phyloP scores from a whole-genome alignment of 179 eudicot species.

The Pouteria campechiana region DNA sequence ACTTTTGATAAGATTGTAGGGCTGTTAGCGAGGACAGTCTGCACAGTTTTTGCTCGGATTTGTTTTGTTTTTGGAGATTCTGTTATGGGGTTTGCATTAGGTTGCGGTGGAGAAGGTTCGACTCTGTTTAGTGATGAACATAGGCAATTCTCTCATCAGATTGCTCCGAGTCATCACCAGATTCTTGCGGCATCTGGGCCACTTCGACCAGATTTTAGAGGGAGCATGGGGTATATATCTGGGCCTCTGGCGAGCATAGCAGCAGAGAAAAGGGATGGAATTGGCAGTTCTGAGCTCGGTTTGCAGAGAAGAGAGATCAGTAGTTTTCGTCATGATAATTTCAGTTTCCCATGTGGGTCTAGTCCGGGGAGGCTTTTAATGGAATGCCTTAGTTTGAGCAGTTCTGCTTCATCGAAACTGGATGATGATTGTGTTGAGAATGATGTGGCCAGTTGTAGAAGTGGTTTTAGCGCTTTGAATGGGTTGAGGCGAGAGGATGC shows the following conservation, averaged over 20 bases:
- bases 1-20: conserved; percentile 71
- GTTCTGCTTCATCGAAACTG: conserved; percentile 57
- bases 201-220: conserved; percentile 3
- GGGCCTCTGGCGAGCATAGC: conserved; percentile 16
- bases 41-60: conserved; percentile 60
- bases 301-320: conserved; percentile 26
- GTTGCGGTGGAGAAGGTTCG: conserved; percentile 14
- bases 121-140: conserved; percentile 9
- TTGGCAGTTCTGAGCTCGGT: conserved; percentile 18
- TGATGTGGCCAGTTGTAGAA: conserved; percentile 15
- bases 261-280: conserved; percentile 17
- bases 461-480: conserved; percentile 27
- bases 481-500: conserved; percentile 21
- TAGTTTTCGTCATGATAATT: conserved; percentile 34
- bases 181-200: conserved; percentile 1
- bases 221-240: conserved; percentile 14
- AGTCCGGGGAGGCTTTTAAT: conserved; percentile 79
- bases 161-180: not conserved
- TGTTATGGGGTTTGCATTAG: conserved; percentile 8
- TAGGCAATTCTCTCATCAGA: conserved; percentile 6
- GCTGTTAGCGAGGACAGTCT: conserved; percentile 66
- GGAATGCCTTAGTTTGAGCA: conserved; percentile 76
- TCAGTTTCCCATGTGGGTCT: conserved; percentile 61
- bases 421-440: conserved; percentile 39
- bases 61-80: conserved; percentile 37